Conservation (phyloP, 2,329 filamentous ascomycete genomes). For the Penicillium decumbens region DNA sequence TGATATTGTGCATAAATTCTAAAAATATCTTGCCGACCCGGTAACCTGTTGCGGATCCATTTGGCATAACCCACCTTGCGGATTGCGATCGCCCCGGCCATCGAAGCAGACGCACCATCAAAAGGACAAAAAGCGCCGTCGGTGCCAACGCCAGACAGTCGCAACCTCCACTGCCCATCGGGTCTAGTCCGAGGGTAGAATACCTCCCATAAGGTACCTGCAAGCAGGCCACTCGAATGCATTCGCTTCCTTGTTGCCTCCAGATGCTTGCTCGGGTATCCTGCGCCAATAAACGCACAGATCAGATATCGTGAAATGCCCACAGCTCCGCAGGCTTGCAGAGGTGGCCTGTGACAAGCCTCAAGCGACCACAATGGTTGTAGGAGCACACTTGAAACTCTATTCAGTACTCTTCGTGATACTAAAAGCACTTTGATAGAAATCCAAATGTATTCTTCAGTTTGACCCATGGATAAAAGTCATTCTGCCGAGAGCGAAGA, state of each 20-base stretch:
- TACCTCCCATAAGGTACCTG: not conserved
- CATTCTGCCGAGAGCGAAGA: too few relatives aligned
- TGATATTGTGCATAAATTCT: not conserved
- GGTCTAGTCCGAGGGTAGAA: not conserved
- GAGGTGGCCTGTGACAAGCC: not conserved
- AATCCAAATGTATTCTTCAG: too few relatives aligned
- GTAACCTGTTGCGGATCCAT: too few relatives aligned
- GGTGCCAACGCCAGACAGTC: not conserved
- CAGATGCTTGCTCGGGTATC: not conserved
- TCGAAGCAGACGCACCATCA: not conserved
- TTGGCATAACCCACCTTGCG: not conserved
- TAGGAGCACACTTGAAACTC: not conserved
- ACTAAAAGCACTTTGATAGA: not conserved
- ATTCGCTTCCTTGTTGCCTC: not conserved
- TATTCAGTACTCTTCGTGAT: too few relatives aligned
- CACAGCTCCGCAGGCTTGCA: not conserved
- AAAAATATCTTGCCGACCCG: not conserved
- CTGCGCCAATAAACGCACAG: not conserved
- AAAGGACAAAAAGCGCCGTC: too few relatives aligned
- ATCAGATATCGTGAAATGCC: not conserved
- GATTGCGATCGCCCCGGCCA: not conserved
- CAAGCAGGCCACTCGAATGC: not conserved
- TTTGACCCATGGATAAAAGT: too few relatives aligned
- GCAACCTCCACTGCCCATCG: not conserved
- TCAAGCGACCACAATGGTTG: not conserved